Base-by-base conservation (phyloP, 2,329 filamentous ascomycete species). In the Sporothrix pallida region DNA sequence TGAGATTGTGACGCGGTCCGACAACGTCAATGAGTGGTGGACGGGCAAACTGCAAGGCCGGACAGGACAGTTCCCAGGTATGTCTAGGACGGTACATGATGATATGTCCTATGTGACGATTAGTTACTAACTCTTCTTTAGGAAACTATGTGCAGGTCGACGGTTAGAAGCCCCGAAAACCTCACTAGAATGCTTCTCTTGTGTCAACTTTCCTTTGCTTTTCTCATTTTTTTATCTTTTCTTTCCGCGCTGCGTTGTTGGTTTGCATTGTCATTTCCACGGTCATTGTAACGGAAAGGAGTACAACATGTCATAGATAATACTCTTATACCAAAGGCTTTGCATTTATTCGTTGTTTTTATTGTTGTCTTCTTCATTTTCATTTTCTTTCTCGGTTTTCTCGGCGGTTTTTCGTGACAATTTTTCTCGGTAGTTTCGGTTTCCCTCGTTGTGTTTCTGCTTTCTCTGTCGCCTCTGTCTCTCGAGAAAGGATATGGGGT, bases 1-100 rank as follows among this genome's bases (percentile, higher is more conserved):
- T 79, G 95, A 98, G 81, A 95, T 99, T 78, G 81, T 96, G 2
- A 87, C 87, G 75, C 88, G 93, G 77, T 97, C 94, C n/a, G 87
- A 88, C 76, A 98, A 97, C 79, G 91, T 93, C 70, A 98, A 99
- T 78, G 96, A 99, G 82, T 99, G 96, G 96, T 99, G 96, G 96
- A 91, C 87, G 9, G 96, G 96, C 52, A 93, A 90, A 80, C 80
- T 97, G 72, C 87, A 92, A 74, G 94, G 92, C 68, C 92, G 91
- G 83, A 86, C 93, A 79, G 96, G 96, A 37, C 95, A 98, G 80
- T 99, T 99, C 81, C 96, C 96, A 83, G 96, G 96, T 97, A 86
- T 80, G 89, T 81, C 12, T 15, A n/a, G 13, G 13, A 56, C 12
- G 52, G 3, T 9, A 12, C 10, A 37, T 12, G 60, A 2, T 44